These are phyloP conservation scores for Rhodomyrtus tomentosa DNA, from an alignment of 345 rosid species.

Conservation along the genomic window DNA sequence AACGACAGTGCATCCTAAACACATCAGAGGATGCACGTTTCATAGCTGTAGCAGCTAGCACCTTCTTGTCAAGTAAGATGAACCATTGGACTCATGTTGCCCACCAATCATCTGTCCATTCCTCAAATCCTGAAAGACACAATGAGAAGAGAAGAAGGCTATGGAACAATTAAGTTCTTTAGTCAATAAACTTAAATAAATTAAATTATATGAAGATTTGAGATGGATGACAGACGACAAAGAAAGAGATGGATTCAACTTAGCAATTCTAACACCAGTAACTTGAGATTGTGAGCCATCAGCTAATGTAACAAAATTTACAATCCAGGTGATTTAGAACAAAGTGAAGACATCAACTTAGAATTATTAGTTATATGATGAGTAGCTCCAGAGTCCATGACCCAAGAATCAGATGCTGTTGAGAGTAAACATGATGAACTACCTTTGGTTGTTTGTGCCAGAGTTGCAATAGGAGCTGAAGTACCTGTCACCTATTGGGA, in stretches of 20 bases:
- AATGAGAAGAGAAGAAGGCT: neutral
- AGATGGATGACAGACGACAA: neutral
- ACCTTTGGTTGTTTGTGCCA: too few relatives aligned
- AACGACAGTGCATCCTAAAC: too few relatives aligned
- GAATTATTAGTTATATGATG: neutral
- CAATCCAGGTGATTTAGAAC: neutral
- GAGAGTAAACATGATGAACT: too few relatives aligned
- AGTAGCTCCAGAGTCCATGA: neutral
- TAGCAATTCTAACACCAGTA: neutral
- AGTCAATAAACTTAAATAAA: neutral
- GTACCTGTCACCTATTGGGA: too few relatives aligned
- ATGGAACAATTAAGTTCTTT: neutral
- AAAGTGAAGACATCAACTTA: neutral
- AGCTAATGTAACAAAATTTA: accelerated
- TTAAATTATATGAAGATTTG: neutral
- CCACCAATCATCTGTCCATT: neutral
- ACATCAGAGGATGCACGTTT: neutral
- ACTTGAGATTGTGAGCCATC: neutral
- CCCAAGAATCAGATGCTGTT: too few relatives aligned
- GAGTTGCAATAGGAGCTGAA: too few relatives aligned
- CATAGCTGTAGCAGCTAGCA: too few relatives aligned
- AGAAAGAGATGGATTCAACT: neutral
- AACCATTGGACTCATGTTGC: neutral
- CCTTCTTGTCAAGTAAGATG: neutral
- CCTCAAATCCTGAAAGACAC: neutral